Evolutionary conservation across 805 yeast genomes (phyloP).

Genomic region (Suhomyces faveliae): DNA sequence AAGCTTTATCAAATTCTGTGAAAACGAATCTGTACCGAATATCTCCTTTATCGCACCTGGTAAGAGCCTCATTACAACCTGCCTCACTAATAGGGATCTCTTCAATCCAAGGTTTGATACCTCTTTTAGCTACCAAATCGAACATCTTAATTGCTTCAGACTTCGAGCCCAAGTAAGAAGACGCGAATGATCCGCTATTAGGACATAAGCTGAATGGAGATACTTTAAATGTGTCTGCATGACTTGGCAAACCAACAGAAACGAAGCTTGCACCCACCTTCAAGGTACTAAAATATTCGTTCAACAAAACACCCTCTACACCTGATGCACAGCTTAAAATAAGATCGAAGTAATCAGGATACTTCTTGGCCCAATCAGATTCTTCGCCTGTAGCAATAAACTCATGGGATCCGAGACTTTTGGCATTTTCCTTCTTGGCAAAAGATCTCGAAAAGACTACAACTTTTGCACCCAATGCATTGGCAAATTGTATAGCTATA

Average conservation of each 20-base stretch:
- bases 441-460: slow-evolving; percentile 54
- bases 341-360: slow-evolving; percentile 44
- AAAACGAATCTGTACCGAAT: slow-evolving; percentile 65
- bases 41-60: slow-evolving; percentile 53
- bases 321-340: slow-evolving; percentile 55
- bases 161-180: slow-evolving; percentile 60
- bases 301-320: slow-evolving; percentile 49
- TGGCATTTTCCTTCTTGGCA: slow-evolving; percentile 50
- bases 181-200: slow-evolving; percentile 52
- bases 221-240: slow-evolving; percentile 42
- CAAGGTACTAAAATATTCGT: slow-evolving; percentile 47
- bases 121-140: slow-evolving; percentile 57
- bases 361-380: slow-evolving; percentile 38
- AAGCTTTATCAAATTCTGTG: slow-evolving; percentile 52
- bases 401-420: slow-evolving; percentile 51
- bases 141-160: slow-evolving; percentile 66
- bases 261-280: slow-evolving; percentile 59
- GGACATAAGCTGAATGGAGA: slow-evolving; percentile 52
- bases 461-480: slow-evolving; percentile 61
- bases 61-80: slow-evolving; percentile 54
- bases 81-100: slow-evolving; percentile 52
- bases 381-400: slow-evolving; percentile 55
- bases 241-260: slow-evolving; percentile 64
- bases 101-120: slow-evolving; percentile 64
- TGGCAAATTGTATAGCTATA: slow-evolving; percentile 54